Base-by-base conservation (phyloP, 371 early-diverging fungal species). In the Mortierella sp. region DNA sequence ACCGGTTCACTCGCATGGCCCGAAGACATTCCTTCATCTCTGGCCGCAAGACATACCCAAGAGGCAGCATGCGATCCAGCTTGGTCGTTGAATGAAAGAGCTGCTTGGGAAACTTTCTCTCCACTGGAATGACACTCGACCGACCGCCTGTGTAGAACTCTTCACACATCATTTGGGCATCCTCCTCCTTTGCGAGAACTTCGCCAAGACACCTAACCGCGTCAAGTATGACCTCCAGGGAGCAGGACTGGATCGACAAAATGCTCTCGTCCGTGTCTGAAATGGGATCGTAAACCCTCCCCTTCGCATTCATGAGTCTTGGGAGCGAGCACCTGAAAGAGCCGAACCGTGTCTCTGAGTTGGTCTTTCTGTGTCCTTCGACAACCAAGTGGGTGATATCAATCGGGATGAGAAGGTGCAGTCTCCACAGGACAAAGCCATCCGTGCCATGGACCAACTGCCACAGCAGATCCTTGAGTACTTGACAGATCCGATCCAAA, bases 91-190 rank as follows among this genome's bases (percentile, higher is more conserved):
- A 4, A 11, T 48, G 48, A 5, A 31, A 41, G 8, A 58, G 19
- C 8, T 68, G 58, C 64, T 70, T 31, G 31, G 48, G 53, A 7
- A 66, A 29, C 41, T 16, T 43, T n/a, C 66, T 41, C n/a, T 53
- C 47, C 11, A 19, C 37, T 16, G 80, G 80, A 34, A 80, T 76
- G 24, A 76, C 44, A 39, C 73, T 76, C 16, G 66, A 41, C 9
- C 43, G 34, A 1, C 76, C 80, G 22, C 80, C 80, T 41, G 50
- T 66, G 50, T 80, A 80, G 37, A 76, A 73, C 0, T 63, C 73
- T 6, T 69, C 47, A 39, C 58, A 73, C 22, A 47, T 31, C 14
- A 50, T 70, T 5, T 31, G 50, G 6, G 66, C 26, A 34, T 61
- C 63, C 41, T 73, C 70, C 19, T 69, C 64, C 14, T 31, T 31